A percentile compares a stretch with the other conserved stretches of the same genome.
These are phyloP conservation scores for Thelephora ganbajun DNA, from an alignment of 768 basidiomycete genomes.

Conservation along the genomic window DNA sequence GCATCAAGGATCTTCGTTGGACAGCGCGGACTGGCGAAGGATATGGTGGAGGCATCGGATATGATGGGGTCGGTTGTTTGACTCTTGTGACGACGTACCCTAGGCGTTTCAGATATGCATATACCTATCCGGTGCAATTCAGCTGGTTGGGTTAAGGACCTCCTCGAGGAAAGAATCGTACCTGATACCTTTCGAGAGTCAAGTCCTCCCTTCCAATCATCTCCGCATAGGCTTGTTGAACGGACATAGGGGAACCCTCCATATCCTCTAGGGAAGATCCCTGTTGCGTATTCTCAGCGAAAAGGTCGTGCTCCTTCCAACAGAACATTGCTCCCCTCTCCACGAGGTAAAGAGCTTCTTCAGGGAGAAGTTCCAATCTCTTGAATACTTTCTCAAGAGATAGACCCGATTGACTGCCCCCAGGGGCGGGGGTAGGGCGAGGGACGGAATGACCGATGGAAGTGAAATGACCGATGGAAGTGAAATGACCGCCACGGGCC, in stretches of 20 bases:
- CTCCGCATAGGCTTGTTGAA: conserved; percentile 78
- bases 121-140: conserved; percentile 44
- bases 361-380: conserved; percentile 77
- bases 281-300: neutral
- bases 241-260: conserved; percentile 68
- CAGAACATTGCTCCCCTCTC: conserved; percentile 85
- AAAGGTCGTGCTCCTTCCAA: conserved; percentile 38
- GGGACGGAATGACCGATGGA: no score
- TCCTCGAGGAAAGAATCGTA: conserved; percentile 18
- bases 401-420: neutral
- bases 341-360: conserved; percentile 88
- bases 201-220: conserved; percentile 73
- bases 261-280: conserved; percentile 19
- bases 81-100: conserved; percentile 85
- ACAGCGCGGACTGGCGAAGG: conserved; percentile 4
- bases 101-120: conserved; percentile 80
- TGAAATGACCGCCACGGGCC: conserved; percentile 75
- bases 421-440: conserved; percentile 18
- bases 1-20: no score
- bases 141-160: conserved; percentile 1
- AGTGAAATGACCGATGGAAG: conserved; percentile 54
- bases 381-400: conserved; percentile 33
- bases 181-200: conserved; percentile 82
- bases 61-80: conserved; percentile 38
- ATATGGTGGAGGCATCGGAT: conserved; percentile 32